Conservation (phyloP, 2,329 filamentous ascomycete species). For the Fusarium sp. region DNA sequence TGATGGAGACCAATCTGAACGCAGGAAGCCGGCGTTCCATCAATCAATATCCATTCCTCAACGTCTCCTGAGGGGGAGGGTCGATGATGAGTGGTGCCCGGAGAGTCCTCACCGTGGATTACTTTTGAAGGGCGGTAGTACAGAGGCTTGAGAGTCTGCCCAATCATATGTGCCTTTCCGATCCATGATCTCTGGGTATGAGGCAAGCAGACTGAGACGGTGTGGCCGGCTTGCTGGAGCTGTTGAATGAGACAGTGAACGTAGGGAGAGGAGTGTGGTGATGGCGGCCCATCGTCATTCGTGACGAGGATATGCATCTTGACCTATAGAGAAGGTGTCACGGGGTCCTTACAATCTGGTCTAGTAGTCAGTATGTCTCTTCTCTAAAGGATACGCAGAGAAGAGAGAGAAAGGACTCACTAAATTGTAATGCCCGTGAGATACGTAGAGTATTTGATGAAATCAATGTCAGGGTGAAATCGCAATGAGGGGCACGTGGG, state of each 20-base stretch:
- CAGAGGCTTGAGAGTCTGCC: conserved; percentile 82
- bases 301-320: conserved; percentile 73
- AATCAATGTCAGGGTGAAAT: conserved; percentile 19
- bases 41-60: conserved; percentile 84
- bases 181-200: conserved; percentile 97
- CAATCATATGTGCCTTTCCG: conserved; percentile 96
- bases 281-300: conserved; percentile 86
- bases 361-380: neutral
- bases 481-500: conserved; percentile 40
- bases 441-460: conserved; percentile 19
- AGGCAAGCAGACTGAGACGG: conserved; percentile 91
- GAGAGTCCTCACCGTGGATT: conserved; percentile 55
- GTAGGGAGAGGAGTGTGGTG: conserved; percentile 80
- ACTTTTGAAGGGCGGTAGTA: conserved; percentile 76
- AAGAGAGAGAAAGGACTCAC: neutral
- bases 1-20: conserved; percentile 86
- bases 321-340: neutral
- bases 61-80: conserved; percentile 64
- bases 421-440: conserved; percentile 9
- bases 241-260: conserved; percentile 77
- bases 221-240: conserved; percentile 80
- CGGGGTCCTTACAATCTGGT: neutral
- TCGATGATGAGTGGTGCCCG: conserved; percentile 71
- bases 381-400: neutral
- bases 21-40: conserved; percentile 83